Evolutionary conservation across 2,329 filamentous ascomycete genomes (phyloP).

Genomic region (Daldinia sp.): DNA sequence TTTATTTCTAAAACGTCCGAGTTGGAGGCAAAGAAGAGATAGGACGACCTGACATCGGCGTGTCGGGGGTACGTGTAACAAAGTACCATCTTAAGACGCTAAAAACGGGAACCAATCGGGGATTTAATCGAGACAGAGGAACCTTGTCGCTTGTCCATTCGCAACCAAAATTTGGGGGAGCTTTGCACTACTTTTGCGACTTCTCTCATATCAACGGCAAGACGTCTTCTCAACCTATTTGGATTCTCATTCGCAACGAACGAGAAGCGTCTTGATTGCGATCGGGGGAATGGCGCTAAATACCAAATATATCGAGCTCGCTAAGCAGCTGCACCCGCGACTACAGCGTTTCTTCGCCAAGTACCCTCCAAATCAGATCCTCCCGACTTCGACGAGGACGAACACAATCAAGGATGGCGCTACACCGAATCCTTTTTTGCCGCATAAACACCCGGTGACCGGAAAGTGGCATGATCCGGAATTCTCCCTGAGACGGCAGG

Average conservation of each 20-base stretch:
- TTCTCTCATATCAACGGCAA: conserved; percentile 13
- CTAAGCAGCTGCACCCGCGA: conserved; percentile 76
- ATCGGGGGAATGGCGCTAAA: conserved; percentile 36
- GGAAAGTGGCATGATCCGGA: conserved; percentile 84
- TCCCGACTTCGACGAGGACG: conserved; percentile 51
- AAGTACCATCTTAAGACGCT: conserved; percentile 4
- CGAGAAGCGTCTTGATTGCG: background rate
- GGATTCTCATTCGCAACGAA: background rate
- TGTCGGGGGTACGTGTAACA: conserved; percentile 22
- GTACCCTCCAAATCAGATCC: conserved; percentile 77
- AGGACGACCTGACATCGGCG: conserved; percentile 14
- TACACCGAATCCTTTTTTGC: conserved; percentile 80
- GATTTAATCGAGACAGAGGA: conserved; percentile 21
- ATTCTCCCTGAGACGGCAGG: conserved; percentile 86
- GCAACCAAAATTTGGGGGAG: conserved; percentile 29
- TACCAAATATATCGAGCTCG: conserved; percentile 61
- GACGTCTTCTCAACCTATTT: conserved; percentile 4
- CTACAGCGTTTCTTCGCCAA: conserved; percentile 88
- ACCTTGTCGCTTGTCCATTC: conserved; percentile 19
- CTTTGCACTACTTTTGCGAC: conserved; percentile 12
- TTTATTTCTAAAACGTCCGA: conserved; percentile 1
- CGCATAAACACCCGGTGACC: conserved; percentile 79
- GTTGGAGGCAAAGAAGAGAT: conserved; percentile 13
- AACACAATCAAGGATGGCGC: conserved; percentile 47
- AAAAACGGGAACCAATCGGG: conserved; percentile 33